Evolutionary conservation across 2,329 filamentous ascomycete species (phyloP).

Genomic region (Tolypocladium capitatum): DNA sequence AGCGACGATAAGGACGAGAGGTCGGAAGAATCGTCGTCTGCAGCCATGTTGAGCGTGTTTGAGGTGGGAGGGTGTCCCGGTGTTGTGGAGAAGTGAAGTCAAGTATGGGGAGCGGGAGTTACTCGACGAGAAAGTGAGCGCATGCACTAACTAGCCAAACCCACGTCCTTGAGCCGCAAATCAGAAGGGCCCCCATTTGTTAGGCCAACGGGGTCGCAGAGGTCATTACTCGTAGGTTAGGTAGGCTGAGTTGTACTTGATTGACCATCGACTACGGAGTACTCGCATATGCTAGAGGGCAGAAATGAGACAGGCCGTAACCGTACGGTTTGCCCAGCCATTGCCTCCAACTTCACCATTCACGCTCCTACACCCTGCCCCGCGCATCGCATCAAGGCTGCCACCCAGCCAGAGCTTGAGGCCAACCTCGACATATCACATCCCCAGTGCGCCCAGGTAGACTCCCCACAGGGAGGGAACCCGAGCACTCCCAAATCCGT

Average conservation of each 20-base stretch:
- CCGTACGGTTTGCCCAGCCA: background rate
- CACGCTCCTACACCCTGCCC: background rate
- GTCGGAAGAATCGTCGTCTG: slow-evolving; percentile 50
- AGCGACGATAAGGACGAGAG: slow-evolving; percentile 44
- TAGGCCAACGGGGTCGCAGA: slow-evolving; percentile 11
- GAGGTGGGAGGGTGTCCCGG: slow-evolving; percentile 11
- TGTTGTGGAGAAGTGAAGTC: slow-evolving; percentile 15
- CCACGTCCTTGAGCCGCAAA: slow-evolving; percentile 17
- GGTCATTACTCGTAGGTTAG: slow-evolving; percentile 1
- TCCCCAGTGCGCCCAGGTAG: background rate
- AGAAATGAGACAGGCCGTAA: background rate
- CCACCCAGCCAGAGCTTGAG: background rate
- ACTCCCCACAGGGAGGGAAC: background rate
- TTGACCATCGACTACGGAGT: background rate
- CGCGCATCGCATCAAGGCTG: background rate
- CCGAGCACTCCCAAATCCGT: background rate
- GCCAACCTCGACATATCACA: background rate
- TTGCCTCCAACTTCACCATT: background rate
- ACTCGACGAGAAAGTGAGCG: slow-evolving; percentile 16
- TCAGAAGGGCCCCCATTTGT: slow-evolving; percentile 15
- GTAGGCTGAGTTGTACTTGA: background rate
- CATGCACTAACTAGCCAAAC: slow-evolving; percentile 20
- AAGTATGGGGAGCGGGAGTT: slow-evolving; percentile 18
- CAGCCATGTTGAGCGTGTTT: slow-evolving; percentile 32
- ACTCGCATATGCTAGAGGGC: background rate